Evolutionary conservation across 192 early-diverging fungal species (phyloP).

Genomic region (Coemansia sp.): DNA sequence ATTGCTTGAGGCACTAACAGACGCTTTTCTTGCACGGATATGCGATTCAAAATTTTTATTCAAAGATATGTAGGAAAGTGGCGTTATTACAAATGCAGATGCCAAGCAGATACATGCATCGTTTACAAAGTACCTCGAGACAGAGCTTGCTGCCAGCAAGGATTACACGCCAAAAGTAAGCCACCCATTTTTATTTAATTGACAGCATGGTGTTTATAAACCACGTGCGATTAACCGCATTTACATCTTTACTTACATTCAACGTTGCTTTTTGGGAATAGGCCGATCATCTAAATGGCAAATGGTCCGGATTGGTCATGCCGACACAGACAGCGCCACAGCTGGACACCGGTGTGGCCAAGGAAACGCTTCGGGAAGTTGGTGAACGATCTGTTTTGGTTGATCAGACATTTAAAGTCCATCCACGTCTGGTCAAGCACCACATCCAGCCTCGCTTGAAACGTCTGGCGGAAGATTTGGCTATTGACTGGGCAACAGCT

Average conservation of each 20-base stretch:
- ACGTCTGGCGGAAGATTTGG: conserved; percentile 65
- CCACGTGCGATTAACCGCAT: not conserved
- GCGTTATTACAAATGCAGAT: conserved; percentile 26
- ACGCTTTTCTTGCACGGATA: not conserved
- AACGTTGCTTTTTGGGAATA: conserved; percentile 9
- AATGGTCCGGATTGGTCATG: conserved; percentile 78
- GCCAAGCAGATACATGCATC: conserved; percentile 25
- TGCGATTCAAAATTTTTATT: not conserved
- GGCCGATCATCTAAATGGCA: conserved; percentile 61
- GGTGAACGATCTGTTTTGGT: conserved; percentile 76
- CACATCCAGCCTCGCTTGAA: conserved; percentile 82
- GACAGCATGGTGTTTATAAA: not conserved
- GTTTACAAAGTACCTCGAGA: conserved; percentile 40
- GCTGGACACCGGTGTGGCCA: conserved; percentile 63
- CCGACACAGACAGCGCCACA: conserved; percentile 52
- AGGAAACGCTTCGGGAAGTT: conserved; percentile 64
- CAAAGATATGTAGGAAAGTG: conserved; percentile 16
- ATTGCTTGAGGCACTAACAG: not conserved
- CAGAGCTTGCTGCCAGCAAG: conserved; percentile 45
- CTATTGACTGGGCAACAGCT: conserved; percentile 93
- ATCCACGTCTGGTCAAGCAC: conserved; percentile 85
- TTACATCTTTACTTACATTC: not conserved
- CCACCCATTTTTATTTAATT: not conserved
- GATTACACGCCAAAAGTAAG: conserved; percentile 38
- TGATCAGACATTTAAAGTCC: conserved; percentile 68